Evolutionary conservation across 192 early-diverging fungal species (phyloP).

Genomic region (Ramicandelaber brevisporus): DNA sequence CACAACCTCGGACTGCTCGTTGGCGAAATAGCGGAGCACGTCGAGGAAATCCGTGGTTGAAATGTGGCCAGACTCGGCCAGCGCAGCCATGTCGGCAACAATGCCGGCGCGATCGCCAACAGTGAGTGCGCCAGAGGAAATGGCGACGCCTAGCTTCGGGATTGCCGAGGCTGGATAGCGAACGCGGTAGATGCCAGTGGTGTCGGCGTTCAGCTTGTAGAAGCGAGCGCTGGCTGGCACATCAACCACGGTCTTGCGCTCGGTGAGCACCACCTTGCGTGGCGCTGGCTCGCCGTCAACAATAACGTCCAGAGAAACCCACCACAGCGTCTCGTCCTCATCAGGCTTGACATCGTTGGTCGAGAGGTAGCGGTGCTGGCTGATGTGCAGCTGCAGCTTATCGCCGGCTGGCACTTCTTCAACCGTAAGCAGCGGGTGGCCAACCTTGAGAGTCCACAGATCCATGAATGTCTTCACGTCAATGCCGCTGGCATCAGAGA

Average conservation of each 20-base stretch:
- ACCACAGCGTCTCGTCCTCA: slow-evolving; percentile 37
- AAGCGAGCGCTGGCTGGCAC: slow-evolving; percentile 26
- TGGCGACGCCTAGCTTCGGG: slow-evolving; percentile 19
- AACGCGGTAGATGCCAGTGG: slow-evolving; percentile 70
- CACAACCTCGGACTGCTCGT: slow-evolving; percentile 62
- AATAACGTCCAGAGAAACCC: slow-evolving; percentile 25
- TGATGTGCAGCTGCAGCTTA: slow-evolving; percentile 16
- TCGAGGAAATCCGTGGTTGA: slow-evolving; percentile 50
- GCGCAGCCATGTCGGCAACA: slow-evolving; percentile 52
- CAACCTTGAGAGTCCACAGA: slow-evolving; percentile 38
- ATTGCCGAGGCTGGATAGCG: slow-evolving; percentile 31
- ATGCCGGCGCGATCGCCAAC: slow-evolving; percentile 60
- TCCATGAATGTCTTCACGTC: slow-evolving; percentile 44
- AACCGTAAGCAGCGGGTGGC: slow-evolving; percentile 40
- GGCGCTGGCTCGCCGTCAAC: slow-evolving; percentile 7
- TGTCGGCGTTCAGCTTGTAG: slow-evolving; percentile 67
- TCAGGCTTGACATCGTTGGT: slow-evolving; percentile 23
- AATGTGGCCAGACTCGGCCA: slow-evolving; percentile 51
- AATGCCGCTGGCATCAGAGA: slow-evolving; percentile 28
- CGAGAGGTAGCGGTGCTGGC: slow-evolving; percentile 39
- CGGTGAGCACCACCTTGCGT: slow-evolving; percentile 12
- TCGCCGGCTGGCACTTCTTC: slow-evolving; percentile 20
- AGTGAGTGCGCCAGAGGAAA: slow-evolving; percentile 23
- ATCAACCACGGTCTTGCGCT: slow-evolving; percentile 12
- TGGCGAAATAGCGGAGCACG: slow-evolving; percentile 37